Conservation (phyloP, 768 basidiomycete genomes). For the Suillus paluster region DNA sequence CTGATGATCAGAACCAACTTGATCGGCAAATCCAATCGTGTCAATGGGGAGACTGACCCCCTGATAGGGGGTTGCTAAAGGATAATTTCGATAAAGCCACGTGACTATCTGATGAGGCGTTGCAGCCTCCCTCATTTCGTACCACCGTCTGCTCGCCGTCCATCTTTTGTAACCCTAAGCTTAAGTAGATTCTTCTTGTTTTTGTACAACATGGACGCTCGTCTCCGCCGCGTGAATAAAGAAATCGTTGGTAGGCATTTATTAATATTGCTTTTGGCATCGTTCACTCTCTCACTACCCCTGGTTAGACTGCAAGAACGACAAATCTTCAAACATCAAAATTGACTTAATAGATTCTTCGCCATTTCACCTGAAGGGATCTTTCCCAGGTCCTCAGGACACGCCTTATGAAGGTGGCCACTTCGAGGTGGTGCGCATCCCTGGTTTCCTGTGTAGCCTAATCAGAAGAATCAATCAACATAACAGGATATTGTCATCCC, state of each 20-base stretch:
- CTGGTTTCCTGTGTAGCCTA: conserved; percentile 12
- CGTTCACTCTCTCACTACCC: conserved; percentile 7
- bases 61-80: background rate
- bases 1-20: too few species aligned
- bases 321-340: conserved; percentile 84
- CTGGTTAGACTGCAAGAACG: conserved; percentile 86
- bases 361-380: conserved; percentile 90
- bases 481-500: conserved; percentile 89
- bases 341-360: conserved; percentile 90
- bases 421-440: conserved; percentile 81
- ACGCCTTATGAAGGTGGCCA: conserved; percentile 93
- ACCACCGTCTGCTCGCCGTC: background rate
- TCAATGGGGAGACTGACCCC: background rate
- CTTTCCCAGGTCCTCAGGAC: conserved; percentile 89
- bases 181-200: conserved; percentile 2
- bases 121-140: background rate
- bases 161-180: background rate
- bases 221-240: conserved; percentile 90
- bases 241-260: conserved; percentile 76
- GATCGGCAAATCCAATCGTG: too few species aligned
- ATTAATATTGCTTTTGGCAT: background rate
- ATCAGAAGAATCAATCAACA: conserved; percentile 7
- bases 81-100: conserved; percentile 26
- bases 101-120: conserved; percentile 13
- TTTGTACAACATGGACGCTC: conserved; percentile 71